Evolutionary conservation across 179 eudicot species (phyloP).

Genomic region (Vitellaria paradoxa): DNA sequence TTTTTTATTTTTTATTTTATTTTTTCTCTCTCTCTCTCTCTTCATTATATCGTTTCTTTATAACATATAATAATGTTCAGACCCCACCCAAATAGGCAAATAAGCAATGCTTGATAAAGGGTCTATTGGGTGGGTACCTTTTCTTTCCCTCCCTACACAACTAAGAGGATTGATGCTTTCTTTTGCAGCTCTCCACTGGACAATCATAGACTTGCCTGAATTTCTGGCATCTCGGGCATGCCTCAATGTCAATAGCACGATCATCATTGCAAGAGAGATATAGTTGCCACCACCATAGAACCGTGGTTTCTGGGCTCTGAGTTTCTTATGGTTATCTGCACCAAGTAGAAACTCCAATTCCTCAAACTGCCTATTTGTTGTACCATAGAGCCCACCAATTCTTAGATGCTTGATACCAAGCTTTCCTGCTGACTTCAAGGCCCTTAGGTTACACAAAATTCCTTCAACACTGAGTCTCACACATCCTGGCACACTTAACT

Average conservation of each 20-base stretch:
- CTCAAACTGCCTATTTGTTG: slow-evolving; percentile 36
- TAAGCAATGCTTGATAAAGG: too few relatives aligned
- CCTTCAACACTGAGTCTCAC: slow-evolving; percentile 30
- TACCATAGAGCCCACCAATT: slow-evolving; percentile 32
- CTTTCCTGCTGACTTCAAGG: slow-evolving; percentile 24
- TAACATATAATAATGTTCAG: too few relatives aligned
- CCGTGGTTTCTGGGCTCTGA: slow-evolving; percentile 34
- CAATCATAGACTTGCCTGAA: slow-evolving; percentile 51
- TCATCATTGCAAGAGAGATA: slow-evolving; percentile 48
- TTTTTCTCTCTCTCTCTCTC: too few relatives aligned
- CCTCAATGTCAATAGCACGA: slow-evolving; percentile 50
- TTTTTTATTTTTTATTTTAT: too few relatives aligned
- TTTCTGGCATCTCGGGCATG: slow-evolving; percentile 50
- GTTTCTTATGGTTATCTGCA: slow-evolving; percentile 21
- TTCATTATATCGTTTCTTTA: too few relatives aligned
- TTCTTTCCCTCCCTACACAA: slow-evolving; percentile 42
- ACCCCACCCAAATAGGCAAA: too few relatives aligned
- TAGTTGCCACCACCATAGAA: slow-evolving; percentile 29
- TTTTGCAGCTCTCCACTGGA: slow-evolving; percentile 41
- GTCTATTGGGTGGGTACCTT: too few relatives aligned
- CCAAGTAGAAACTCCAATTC: slow-evolving; percentile 39
- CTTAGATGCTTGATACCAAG: slow-evolving; percentile 33
- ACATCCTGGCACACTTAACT: slow-evolving; percentile 48
- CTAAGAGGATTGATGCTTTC: slow-evolving; percentile 17
- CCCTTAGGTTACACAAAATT: slow-evolving; percentile 28